Evolutionary conservation across 495 filamentous ascomycete genomes (phyloP).

Genomic region (Pseudotulostoma volvatum): DNA sequence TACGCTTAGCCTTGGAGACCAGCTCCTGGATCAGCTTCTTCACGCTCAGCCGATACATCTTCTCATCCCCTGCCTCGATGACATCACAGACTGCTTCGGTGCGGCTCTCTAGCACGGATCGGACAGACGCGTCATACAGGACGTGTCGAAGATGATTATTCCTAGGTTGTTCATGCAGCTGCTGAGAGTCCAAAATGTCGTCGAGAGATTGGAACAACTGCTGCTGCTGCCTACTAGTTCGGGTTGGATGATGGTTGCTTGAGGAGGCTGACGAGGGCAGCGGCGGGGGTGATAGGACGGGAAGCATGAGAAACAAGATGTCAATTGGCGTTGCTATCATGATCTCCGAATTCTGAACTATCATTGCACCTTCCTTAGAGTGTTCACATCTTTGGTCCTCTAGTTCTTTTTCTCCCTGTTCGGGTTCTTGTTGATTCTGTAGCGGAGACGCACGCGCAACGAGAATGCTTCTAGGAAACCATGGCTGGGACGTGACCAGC

Average conservation of each 20-base stretch:
- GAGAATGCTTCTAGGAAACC: conserved; percentile 19
- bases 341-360: conserved; percentile 48
- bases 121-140: conserved; percentile 31
- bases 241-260: conserved; percentile 19
- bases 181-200: conserved; percentile 59
- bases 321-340: conserved; percentile 75
- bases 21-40: conserved; percentile 52
- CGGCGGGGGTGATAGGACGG: conserved; percentile 41
- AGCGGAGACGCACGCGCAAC: conserved; percentile 17
- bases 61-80: conserved; percentile 66
- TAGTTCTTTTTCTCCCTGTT: conserved; percentile 4
- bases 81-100: conserved; percentile 58
- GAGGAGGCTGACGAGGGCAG: conserved; percentile 7
- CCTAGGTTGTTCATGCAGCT: conserved; percentile 30
- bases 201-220: conserved; percentile 61
- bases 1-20: conserved; percentile 51
- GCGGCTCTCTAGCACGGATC: conserved; percentile 27
- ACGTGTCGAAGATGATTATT: conserved; percentile 46
- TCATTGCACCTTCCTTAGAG: conserved; percentile 13
- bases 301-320: conserved; percentile 66
- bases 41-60: conserved; percentile 60
- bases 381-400: conserved; percentile 1
- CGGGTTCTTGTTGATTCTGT: conserved; percentile 2
- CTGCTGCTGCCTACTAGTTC: too few relatives aligned
- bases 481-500: conserved; percentile 42